A percentile compares a stretch with the other conserved stretches of the same genome.
These are phyloP conservation scores for Clarireedia monteithiana DNA, from an alignment of 2,329 filamentous ascomycete genomes.

Conservation along the genomic window DNA sequence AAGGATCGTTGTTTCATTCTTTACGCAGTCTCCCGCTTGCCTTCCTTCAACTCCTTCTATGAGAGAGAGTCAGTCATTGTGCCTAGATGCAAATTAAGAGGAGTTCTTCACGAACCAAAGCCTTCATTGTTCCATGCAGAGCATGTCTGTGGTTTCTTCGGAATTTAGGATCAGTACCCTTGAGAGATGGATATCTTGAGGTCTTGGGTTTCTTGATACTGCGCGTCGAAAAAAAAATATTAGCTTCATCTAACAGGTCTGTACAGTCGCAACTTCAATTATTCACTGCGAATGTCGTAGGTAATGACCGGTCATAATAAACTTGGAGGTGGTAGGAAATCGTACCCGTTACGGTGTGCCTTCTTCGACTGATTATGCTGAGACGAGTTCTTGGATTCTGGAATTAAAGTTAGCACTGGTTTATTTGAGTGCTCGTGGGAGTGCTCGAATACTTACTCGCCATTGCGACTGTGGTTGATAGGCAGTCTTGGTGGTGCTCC, in stretches of 20 bases:
- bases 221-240: conserved; percentile 19
- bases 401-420: not conserved
- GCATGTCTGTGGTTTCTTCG: conserved; percentile 99
- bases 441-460: conserved; percentile 2
- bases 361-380: conserved; percentile 55
- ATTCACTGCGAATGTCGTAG: not conserved
- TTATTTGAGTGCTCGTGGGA: too few relatives aligned
- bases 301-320: too few relatives aligned
- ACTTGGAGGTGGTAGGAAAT: not conserved
- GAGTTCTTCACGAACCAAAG: conserved; percentile 54
- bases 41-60: conserved; percentile 96
- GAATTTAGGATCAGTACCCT: conserved; percentile 99
- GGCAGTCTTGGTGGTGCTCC: conserved; percentile 6
- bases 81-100: not conserved
- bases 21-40: conserved; percentile 84
- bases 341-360: conserved; percentile 97
- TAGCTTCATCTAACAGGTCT: not conserved
- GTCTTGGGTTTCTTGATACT: conserved; percentile 99
- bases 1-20: conserved; percentile 22
- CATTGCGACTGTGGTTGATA: conserved; percentile 10
- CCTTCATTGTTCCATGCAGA: conserved; percentile 97
- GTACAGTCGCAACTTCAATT: not conserved
- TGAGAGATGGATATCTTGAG: conserved; percentile 95
- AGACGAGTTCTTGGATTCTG: conserved; percentile 91
- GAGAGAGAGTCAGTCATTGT: conserved; percentile 13